A percentile compares a stretch with the other conserved stretches of the same genome.
Evolutionary conservation across 371 early-diverging fungal species (phyloP).

Genomic region (Mortierella sp.): DNA sequence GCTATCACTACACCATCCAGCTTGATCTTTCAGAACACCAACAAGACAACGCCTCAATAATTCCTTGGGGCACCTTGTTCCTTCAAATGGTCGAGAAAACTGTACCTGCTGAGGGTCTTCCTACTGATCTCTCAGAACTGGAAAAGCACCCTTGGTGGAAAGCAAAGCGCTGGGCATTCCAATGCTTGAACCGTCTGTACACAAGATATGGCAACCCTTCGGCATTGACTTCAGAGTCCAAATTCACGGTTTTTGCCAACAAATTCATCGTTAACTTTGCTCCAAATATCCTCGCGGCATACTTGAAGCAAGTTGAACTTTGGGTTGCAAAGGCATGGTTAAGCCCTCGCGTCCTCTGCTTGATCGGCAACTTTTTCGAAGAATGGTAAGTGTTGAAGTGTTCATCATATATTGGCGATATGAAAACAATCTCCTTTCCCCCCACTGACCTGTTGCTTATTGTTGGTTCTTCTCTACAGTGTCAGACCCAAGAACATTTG

Average conservation of each 20-base stretch:
- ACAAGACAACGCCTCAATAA: constrained; percentile 73
- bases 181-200: constrained; percentile 85
- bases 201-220: constrained; percentile 79
- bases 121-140: constrained; percentile 73
- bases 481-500: constrained; percentile 89
- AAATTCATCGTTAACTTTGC: constrained; percentile 86
- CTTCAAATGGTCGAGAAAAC: constrained; percentile 79
- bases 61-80: constrained; percentile 90
- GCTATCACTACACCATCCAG: constrained; percentile 80
- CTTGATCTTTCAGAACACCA: constrained; percentile 73
- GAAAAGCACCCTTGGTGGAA: constrained; percentile 91
- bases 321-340: constrained; percentile 75
- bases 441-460: constrained; percentile 5
- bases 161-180: constrained; percentile 95
- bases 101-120: constrained; percentile 66
- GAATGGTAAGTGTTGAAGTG: constrained; percentile 37
- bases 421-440: neutral
- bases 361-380: constrained; percentile 65
- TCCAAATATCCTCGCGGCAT: constrained; percentile 83
- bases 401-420: constrained; percentile 19
- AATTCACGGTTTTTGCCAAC: constrained; percentile 81
- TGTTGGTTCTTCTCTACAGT: constrained; percentile 51
- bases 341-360: constrained; percentile 63
- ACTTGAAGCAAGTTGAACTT: constrained; percentile 81
- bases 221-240: constrained; percentile 63